Conservation (phyloP, 2,329 filamentous ascomycete species). For the Xylaria sp. region DNA sequence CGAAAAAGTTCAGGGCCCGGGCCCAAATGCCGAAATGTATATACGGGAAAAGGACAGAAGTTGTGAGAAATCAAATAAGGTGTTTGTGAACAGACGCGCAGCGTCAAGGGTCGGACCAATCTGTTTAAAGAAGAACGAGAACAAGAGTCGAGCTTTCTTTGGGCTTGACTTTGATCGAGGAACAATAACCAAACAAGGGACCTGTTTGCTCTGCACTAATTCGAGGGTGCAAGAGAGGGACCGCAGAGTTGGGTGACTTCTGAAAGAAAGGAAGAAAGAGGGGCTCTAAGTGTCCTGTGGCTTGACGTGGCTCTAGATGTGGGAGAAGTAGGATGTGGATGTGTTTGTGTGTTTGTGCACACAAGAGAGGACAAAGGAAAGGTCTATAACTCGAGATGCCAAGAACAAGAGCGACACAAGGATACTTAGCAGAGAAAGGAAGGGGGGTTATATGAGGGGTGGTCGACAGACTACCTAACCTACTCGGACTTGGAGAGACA, state of each 20-base stretch:
- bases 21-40: conserved; percentile 21
- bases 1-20: conserved; percentile 27
- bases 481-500: conserved; percentile 3
- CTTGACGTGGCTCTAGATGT: background rate
- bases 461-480: conserved; percentile 5
- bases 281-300: conserved; percentile 14
- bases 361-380: conserved; percentile 3
- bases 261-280: conserved; percentile 23
- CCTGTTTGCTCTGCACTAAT: conserved; percentile 15
- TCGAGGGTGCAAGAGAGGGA: background rate
- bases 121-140: conserved; percentile 43
- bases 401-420: conserved; percentile 33
- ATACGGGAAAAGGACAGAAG: conserved; percentile 24
- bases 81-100: conserved; percentile 38
- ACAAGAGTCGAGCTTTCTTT: conserved; percentile 41
- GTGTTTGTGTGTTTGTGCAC: conserved; percentile 10
- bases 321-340: background rate
- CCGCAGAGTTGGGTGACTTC: background rate
- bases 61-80: conserved; percentile 21
- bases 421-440: conserved; percentile 7
- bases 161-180: conserved; percentile 33
- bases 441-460: conserved; percentile 14
- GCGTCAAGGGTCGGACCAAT: conserved; percentile 33
- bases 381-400: conserved; percentile 24
- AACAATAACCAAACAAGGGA: conserved; percentile 38